Evolutionary conservation across 305 asterid genomes (phyloP).

Genomic region (Fraxinus latifolia): DNA sequence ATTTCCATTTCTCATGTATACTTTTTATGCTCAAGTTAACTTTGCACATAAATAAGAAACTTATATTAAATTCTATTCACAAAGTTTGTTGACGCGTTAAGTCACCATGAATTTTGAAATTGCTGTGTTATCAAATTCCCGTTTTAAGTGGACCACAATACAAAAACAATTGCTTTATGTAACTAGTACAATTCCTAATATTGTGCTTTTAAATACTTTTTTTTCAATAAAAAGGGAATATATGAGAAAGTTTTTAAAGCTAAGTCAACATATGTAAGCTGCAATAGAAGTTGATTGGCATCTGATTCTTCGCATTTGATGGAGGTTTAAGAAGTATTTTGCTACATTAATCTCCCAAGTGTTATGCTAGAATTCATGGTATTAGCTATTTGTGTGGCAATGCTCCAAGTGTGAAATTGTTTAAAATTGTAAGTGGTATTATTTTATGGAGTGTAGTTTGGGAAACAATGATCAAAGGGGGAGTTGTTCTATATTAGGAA

Average conservation of each 20-base stretch:
- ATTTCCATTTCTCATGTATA: background rate
- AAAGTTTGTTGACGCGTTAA: background rate
- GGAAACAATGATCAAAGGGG: background rate
- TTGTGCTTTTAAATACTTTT: background rate
- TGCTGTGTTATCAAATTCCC: background rate
- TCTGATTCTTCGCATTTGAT: background rate
- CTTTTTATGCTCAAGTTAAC: background rate
- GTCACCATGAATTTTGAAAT: background rate
- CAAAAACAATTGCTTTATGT: background rate
- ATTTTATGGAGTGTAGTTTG: background rate
- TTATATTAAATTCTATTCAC: background rate
- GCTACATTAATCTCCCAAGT: background rate
- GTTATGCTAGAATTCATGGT: background rate
- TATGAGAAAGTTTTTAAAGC: background rate
- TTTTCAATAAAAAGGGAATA: background rate
- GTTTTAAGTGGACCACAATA: background rate
- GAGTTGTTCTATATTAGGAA: background rate
- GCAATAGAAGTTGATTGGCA: background rate
- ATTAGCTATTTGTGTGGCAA: slow-evolving; percentile 1
- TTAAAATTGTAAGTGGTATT: background rate
- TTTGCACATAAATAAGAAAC: background rate
- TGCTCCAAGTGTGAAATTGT: background rate
- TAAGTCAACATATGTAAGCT: background rate
- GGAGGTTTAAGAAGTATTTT: background rate
- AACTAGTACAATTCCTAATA: background rate